phyloP scores from a whole-genome alignment of 805 yeast species.

The Ogataea wickerhamii region DNA sequence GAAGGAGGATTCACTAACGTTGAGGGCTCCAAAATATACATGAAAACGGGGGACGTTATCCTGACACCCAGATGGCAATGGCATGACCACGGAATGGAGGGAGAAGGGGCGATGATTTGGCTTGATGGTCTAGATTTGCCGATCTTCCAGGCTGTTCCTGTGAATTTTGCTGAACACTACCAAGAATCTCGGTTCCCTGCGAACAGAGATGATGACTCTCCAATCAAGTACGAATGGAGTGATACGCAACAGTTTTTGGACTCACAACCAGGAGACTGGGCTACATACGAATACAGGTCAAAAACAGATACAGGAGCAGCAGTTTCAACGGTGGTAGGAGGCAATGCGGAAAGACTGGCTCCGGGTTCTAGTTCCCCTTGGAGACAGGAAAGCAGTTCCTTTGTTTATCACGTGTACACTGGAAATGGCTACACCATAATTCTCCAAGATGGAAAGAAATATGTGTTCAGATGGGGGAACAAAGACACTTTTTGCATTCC shows the following conservation, averaged over 20 bases:
- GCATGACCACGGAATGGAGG: constrained; percentile 5
- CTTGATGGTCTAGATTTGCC: constrained; percentile 3
- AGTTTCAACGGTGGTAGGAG: constrained; percentile 1
- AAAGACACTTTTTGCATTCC: constrained; percentile 3
- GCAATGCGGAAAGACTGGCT: constrained; percentile 1
- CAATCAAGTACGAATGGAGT: constrained; percentile 1
- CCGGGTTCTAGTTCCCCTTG: constrained; percentile 1
- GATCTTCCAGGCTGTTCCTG: constrained; percentile 4
- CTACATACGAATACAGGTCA: not conserved
- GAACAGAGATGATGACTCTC: not conserved
- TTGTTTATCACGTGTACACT: constrained; percentile 2
- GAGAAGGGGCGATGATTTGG: constrained; percentile 4
- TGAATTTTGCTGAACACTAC: constrained; percentile 4
- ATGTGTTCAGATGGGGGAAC: not conserved
- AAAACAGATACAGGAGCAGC: not conserved
- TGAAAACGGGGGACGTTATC: constrained; percentile 4
- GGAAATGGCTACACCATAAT: constrained; percentile 2
- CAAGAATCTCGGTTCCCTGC: constrained; percentile 1
- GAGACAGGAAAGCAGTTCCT: constrained; percentile 5
- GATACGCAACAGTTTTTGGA: constrained; percentile 2
- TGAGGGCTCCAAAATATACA: constrained; percentile 4
- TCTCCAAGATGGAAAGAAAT: not conserved
- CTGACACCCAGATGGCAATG: constrained; percentile 4
- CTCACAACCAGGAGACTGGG: constrained; percentile 1
- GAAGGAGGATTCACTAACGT: constrained; percentile 4